Evolutionary conservation across 306 rosid genomes (phyloP), one percentile per base, ranked within the genome.

Genomic region (Trichosanthes truncata): DNA sequence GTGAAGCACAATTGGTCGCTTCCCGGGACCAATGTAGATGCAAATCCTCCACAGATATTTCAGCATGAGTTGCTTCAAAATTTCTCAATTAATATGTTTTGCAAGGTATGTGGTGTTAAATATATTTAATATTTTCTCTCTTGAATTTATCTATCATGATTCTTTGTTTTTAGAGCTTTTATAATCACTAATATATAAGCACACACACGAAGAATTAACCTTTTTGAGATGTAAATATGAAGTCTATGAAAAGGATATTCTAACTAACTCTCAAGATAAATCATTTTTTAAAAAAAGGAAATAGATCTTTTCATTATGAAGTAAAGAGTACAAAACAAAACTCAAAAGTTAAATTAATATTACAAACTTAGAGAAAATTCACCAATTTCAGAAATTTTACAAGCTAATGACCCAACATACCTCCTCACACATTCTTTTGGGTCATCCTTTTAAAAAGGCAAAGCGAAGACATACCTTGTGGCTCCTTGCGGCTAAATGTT

Each of bases 61-160:
- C 99, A 95, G 85, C 99, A 95, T 20, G 97, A 95, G 83, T 86
- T 95, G 81, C 89, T 95, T 83, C 99, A 95, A 80, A 95, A 95
- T 83, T 95, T 93, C 79, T 93, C 99, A 76, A 89, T 95, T 79
- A 93, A 95, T 83, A 85, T 95, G 92, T 95, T 95, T 76, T 95
- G 99, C 84, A 95, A 95, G 99, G 99, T 95, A 90, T 79, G 74
- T 60, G 59, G 71, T 62, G 66, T 35, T 82, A 15, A 20, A 48
- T 82, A 33, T 67, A 18, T 63, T n/a, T 13, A 73, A 73, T 21
- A 13, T 15, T 55, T 56, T 35, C 67, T 29, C 52, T 41, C 21
- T 36, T 35, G 59, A 33, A 59, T 18, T 56, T 40, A 59, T 4
- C 46, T 57, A 12, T 76, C 35, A 72, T 35, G 74, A 53, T 65